Percentiles rank a stretch among this genome's conserved stretches.
phyloP scores from a whole-genome alignment of 345 rosid genomes.

The Eucalyptus cloeziana region DNA sequence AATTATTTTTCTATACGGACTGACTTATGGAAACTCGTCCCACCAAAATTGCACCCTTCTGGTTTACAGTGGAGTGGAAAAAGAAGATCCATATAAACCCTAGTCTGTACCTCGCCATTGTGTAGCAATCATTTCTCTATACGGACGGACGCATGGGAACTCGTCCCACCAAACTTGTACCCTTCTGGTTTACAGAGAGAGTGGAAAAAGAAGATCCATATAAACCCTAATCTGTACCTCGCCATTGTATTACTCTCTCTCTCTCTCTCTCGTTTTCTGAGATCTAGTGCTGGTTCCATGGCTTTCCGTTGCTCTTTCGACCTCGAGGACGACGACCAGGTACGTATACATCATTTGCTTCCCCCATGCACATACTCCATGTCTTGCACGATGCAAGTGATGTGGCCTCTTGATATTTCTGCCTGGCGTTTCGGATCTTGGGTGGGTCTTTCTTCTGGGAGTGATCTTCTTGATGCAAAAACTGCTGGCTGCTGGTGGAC shows the following conservation, averaged over 20 bases:
- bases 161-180: background rate
- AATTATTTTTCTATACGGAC: background rate
- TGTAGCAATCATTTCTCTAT: background rate
- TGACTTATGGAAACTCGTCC: background rate
- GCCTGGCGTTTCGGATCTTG: background rate
- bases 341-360: background rate
- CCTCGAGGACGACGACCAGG: background rate
- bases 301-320: background rate
- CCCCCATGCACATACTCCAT: background rate
- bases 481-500: background rate
- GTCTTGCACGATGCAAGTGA: background rate
- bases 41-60: background rate
- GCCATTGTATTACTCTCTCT: background rate
- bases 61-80: background rate
- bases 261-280: background rate
- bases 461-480: background rate
- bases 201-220: background rate
- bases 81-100: background rate
- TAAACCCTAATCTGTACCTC: background rate
- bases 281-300: background rate
- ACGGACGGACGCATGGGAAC: background rate
- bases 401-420: background rate
- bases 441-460: background rate
- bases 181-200: background rate
- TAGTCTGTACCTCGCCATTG: background rate